These are phyloP conservation scores for Microcyclospora tardicrescens DNA, from an alignment of 2,329 filamentous ascomycete species.

Conservation along the genomic window DNA sequence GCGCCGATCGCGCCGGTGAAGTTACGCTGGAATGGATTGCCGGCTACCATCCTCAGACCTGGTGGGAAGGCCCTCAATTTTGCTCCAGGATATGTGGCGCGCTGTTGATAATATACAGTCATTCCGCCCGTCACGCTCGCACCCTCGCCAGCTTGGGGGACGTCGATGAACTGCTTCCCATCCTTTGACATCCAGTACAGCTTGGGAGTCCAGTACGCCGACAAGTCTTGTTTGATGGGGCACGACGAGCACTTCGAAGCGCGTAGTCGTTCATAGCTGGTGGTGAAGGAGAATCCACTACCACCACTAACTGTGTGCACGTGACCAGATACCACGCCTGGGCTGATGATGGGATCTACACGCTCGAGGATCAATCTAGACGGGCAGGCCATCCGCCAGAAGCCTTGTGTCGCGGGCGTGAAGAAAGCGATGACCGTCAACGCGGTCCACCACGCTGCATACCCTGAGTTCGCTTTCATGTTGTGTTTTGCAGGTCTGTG, in stretches of 20 bases:
- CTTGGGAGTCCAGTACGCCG: conserved; percentile 65
- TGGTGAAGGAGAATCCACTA: conserved; percentile 50
- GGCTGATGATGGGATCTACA: conserved; percentile 55
- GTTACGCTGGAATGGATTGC: conserved; percentile 46
- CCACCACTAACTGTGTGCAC: conserved; percentile 61
- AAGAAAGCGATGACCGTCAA: conserved; percentile 21
- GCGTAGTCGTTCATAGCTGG: conserved; percentile 47
- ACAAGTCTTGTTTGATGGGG: conserved; percentile 47
- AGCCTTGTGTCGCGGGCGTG: conserved; percentile 42
- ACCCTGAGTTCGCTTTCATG: no score
- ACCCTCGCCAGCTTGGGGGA: conserved; percentile 43
- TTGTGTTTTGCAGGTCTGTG: no score
- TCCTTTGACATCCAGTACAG: conserved; percentile 55
- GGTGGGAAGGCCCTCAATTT: conserved; percentile 56
- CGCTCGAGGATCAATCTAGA: conserved; percentile 48
- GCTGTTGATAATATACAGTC: conserved; percentile 58
- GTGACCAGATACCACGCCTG: conserved; percentile 47
- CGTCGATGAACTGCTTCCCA: conserved; percentile 46
- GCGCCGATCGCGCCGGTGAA: conserved; percentile 41
- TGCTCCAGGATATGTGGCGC: conserved; percentile 22
- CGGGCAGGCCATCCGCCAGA: conserved; percentile 57
- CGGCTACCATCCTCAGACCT: conserved; percentile 59
- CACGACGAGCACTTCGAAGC: conserved; percentile 59
- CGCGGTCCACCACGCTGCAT: no score
- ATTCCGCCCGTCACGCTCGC: conserved; percentile 41